These are phyloP conservation scores for Secale cereale DNA, from an alignment of 176 grass and related monocot species.

Conservation along the genomic window DNA sequence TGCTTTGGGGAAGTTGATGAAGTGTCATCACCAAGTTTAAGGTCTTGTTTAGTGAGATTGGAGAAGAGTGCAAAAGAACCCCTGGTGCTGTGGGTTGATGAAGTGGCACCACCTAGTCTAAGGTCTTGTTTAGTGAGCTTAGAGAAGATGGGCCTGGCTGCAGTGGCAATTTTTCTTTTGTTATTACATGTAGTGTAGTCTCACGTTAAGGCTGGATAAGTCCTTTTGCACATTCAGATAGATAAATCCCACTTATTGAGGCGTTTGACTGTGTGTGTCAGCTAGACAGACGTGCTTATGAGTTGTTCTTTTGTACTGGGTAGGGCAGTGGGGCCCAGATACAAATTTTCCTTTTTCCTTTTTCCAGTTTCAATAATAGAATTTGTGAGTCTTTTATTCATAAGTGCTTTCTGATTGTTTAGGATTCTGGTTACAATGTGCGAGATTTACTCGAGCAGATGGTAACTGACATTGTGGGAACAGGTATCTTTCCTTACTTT, in stretches of 20 bases:
- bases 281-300: neutral
- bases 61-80: neutral
- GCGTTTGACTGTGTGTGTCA: neutral
- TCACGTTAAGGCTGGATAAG: neutral
- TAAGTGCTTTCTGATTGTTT: conserved; percentile 23
- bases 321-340: neutral
- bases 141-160: neutral
- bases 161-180: neutral
- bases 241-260: neutral
- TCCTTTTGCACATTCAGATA: neutral
- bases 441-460: conserved; percentile 78
- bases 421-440: conserved; percentile 75
- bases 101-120: neutral
- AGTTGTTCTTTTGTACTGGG: neutral
- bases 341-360: neutral
- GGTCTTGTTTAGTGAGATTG: neutral
- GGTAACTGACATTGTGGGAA: conserved; percentile 63
- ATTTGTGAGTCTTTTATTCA: conserved; percentile 16
- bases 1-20: neutral
- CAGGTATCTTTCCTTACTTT: conserved; percentile 44
- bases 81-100: neutral
- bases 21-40: neutral
- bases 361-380: neutral
- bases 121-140: neutral
- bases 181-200: neutral